Evolutionary conservation across 2,329 filamentous ascomycete species (phyloP), one percentile per base, ranked within the genome.

Genomic region (Coleophoma eucalyptorum): DNA sequence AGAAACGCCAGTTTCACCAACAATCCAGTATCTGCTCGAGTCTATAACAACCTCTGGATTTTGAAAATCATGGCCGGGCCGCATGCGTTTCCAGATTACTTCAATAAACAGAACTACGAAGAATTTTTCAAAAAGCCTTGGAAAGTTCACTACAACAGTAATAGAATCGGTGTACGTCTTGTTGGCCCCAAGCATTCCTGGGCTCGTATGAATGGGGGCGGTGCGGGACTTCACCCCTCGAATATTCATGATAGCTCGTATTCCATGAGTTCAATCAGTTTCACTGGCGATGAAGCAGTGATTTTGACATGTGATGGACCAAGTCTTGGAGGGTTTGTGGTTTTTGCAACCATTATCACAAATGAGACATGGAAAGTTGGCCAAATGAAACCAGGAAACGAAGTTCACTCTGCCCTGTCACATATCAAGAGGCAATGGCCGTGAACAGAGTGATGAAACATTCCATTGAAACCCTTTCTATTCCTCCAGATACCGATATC

Each of bases 341-440:
- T 73, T 26, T 74, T 70, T 11, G 74, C 76, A 3, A 83, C 80
- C 0, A 70, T 81, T n/a, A 70, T 81, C 33, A 73, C 73, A 51
- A 79, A 73, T 2, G 79, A 83, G 40, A 72, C 76, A 59, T 84
- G 79, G 79, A 81, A 82, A 58, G 58, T 85, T 10, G 81, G 81
- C 0, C 81, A 85, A 60, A 65, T 84, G 34, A 79, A 78, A 55
- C 74, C 81, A 3, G 81, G 81, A 5, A 76, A 83, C 57, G 77
- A 69, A 1, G 55, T 84, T 70, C 70, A 41, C 81, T 77, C 53
- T 66, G 69, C 34, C 67, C 71, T 2, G 72, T 80, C 2, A 73
- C 77, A 4, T 62, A 81, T 8, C 67, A 75, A 16, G 73, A 77
- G 53, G 79, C 79, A 0, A 60, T 82, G 1, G 64, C 64, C 26